Evolutionary conservation across 495 filamentous ascomycete species (phyloP).

Genomic region (Xylaria castorea): DNA sequence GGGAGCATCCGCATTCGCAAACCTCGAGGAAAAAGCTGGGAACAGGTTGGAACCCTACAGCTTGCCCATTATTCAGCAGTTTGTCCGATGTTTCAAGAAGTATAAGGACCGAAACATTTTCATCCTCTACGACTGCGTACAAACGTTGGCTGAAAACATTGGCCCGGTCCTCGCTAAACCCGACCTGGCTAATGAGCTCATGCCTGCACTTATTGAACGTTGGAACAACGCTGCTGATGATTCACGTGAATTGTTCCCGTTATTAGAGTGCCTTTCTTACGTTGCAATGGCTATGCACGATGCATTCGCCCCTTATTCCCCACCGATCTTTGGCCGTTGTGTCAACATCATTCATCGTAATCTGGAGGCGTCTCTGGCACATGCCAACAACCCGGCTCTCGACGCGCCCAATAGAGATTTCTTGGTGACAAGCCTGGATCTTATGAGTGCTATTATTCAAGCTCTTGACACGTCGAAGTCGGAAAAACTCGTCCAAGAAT

Average conservation of each 20-base stretch:
- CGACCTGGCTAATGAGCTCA: slow-evolving; percentile 80
- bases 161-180: slow-evolving; percentile 78
- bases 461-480: slow-evolving; percentile 80
- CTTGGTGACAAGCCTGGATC: slow-evolving; percentile 92
- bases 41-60: slow-evolving; percentile 81
- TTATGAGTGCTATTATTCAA: slow-evolving; percentile 93
- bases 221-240: slow-evolving; percentile 89
- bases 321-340: slow-evolving; percentile 83
- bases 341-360: slow-evolving; percentile 91
- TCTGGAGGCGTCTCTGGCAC: slow-evolving; percentile 73
- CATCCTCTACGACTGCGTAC: slow-evolving; percentile 97
- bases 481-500: slow-evolving; percentile 72
- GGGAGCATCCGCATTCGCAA: slow-evolving; percentile 94
- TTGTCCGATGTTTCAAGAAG: slow-evolving; percentile 85
- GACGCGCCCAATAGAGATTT: slow-evolving; percentile 97
- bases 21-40: slow-evolving; percentile 91
- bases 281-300: slow-evolving; percentile 86
- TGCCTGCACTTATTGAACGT: slow-evolving; percentile 90
- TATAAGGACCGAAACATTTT: slow-evolving; percentile 99
- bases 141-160: slow-evolving; percentile 93
- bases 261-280: slow-evolving; percentile 95
- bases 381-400: slow-evolving; percentile 65
- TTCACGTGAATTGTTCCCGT: slow-evolving; percentile 90
- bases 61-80: slow-evolving; percentile 88
- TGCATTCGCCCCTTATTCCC: slow-evolving; percentile 81